Base-by-base conservation (phyloP, 202 grass and related monocot genomes). In the Carex sylvatica region DNA sequence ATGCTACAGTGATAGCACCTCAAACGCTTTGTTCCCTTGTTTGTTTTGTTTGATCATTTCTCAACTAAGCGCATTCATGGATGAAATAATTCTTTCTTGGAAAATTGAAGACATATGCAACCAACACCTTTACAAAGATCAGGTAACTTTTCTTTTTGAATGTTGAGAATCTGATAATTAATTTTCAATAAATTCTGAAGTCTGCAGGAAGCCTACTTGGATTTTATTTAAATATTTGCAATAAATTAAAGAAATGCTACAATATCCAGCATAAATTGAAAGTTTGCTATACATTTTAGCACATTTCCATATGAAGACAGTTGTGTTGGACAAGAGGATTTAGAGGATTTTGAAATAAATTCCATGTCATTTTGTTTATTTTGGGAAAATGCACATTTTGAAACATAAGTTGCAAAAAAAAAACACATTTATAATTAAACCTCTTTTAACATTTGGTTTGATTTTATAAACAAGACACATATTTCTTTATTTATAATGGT, bases 81-180 rank as follows among this genome's bases (percentile, higher is more conserved):
- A 22, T 3, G 90, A 91, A 67, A 54, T 83, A 35, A 87, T 94
- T 67, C 90, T 94, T 36, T 91, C 90, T 77, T 98, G 92, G 95
- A 83, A 81, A 0, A n/a, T 94, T 40, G 74, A 51, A 61, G 70
- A 91, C 3, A 87, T 98, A 82, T 70, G 62, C 33, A 63, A 93
- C 78, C 66, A 84, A 23, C 44, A 59, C 28, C 70, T 93, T 79
- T 87, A 74, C 88, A 76, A 46, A 40, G 61, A 59, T 12, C 5
- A 94, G 95, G 92, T 93, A 61, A 56, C 2, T n/a, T n/a, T 88
- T 65, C 8, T 67, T 85, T 40, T 40, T 40, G 38, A 40, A 40
- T 40, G 38, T 40, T 1, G 38, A 40, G 38, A 40, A 40, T 40
- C 38, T 40, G 38, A 40, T 7, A 40, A 40, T 1, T n/a, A n/a